phyloP scores from a whole-genome alignment of 2,329 filamentous ascomycete genomes.

The Atkinsonella hypoxylon region DNA sequence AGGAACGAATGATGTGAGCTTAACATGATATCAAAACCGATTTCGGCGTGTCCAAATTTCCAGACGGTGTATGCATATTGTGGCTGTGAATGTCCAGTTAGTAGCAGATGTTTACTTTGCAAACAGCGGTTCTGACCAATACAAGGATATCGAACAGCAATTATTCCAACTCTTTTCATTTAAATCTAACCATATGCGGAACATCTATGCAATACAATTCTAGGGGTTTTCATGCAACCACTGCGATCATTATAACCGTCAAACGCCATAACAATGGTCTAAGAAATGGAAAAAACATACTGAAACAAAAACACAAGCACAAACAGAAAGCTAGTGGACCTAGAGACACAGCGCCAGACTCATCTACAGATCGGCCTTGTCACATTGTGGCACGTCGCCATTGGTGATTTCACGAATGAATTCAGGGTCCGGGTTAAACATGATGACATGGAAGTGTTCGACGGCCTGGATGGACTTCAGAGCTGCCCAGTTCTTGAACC shows the following conservation, averaged over 20 bases:
- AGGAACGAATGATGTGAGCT: constrained; percentile 15
- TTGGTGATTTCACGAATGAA: constrained; percentile 62
- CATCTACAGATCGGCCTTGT: constrained; percentile 21
- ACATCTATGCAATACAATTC: not conserved
- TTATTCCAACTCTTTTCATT: not conserved
- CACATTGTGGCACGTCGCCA: constrained; percentile 57
- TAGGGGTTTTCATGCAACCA: not conserved
- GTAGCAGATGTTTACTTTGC: not conserved
- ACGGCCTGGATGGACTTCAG: constrained; percentile 78
- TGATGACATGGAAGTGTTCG: constrained; percentile 93
- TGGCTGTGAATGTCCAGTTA: not conserved
- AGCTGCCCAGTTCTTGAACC: constrained; percentile 67
- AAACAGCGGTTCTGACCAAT: not conserved
- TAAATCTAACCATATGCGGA: not conserved
- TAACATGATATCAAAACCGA: not conserved
- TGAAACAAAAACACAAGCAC: not conserved
- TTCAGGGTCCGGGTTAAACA: constrained; percentile 59
- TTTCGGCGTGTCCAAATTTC: too few relatives aligned
- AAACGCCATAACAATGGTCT: not conserved
- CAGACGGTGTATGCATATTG: not conserved
- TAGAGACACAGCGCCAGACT: not conserved
- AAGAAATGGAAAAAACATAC: not conserved
- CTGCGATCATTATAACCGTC: not conserved
- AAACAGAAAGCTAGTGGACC: not conserved
- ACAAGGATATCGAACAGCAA: not conserved